Evolutionary conservation across 148 eudicot species (phyloP).

Genomic region (Camellia lanceoleosa): DNA sequence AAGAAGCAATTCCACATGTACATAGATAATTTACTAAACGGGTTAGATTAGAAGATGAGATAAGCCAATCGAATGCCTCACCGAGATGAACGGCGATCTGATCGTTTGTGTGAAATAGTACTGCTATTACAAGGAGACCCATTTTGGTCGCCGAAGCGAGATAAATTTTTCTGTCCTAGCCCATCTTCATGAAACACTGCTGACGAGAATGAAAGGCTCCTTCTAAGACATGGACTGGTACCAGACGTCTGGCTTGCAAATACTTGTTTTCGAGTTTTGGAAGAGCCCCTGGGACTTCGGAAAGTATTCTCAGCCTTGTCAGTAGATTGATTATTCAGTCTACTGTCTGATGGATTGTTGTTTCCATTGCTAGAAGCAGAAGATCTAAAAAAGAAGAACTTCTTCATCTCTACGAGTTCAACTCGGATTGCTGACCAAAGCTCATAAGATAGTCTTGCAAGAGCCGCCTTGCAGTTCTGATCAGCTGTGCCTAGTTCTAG

Average conservation of each 20-base stretch:
- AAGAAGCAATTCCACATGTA: slow-evolving; percentile 6
- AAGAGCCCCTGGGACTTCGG: slow-evolving; percentile 13
- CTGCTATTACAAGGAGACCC: slow-evolving; percentile 59
- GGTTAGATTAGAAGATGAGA: neutral
- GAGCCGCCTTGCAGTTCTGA: neutral
- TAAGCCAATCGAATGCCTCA: slow-evolving; percentile 22
- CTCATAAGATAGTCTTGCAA: slow-evolving; percentile 11
- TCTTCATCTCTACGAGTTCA: slow-evolving; percentile 53
- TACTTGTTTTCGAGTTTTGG: slow-evolving; percentile 29
- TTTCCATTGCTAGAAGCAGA: slow-evolving; percentile 36
- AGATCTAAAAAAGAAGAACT: slow-evolving; percentile 69
- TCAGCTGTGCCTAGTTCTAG: neutral
- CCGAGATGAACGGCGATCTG: slow-evolving; percentile 52
- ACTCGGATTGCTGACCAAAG: neutral
- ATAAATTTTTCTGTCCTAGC: slow-evolving; percentile 29
- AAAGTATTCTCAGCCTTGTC: slow-evolving; percentile 20
- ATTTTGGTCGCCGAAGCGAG: slow-evolving; percentile 36
- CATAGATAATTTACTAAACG: neutral
- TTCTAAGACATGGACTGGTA: slow-evolving; percentile 44
- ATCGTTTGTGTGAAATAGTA: slow-evolving; percentile 33
- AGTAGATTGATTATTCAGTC: slow-evolving; percentile 5
- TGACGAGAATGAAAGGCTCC: slow-evolving; percentile 77
- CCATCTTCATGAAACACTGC: slow-evolving; percentile 47
- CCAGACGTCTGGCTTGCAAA: slow-evolving; percentile 31
- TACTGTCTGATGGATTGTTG: slow-evolving; percentile 29